Evolutionary conservation across 2,329 filamentous ascomycete species (phyloP).

Genomic region (Fusarium xylarioides): DNA sequence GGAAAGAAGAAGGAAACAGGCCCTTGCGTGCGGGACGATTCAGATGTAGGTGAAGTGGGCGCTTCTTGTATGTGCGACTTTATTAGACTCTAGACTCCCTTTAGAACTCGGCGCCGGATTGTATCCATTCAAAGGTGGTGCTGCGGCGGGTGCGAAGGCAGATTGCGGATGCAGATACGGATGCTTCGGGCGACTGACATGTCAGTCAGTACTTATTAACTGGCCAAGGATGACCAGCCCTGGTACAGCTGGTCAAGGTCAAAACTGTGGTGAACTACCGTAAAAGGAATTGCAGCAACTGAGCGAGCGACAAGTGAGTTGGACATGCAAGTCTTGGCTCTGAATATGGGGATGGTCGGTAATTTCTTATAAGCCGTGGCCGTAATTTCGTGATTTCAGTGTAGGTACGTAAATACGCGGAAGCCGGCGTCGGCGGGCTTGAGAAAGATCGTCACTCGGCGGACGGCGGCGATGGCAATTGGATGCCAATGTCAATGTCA

Average conservation of each 20-base stretch:
- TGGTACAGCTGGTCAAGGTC: constrained; percentile 24
- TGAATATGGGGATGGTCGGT: constrained; percentile 26
- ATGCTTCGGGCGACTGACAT: constrained; percentile 43
- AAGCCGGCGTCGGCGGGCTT: constrained; percentile 24
- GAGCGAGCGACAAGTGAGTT: constrained; percentile 14
- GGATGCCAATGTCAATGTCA: not conserved
- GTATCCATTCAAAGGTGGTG: constrained; percentile 42
- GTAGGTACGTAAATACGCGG: constrained; percentile 14
- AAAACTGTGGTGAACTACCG: constrained; percentile 19
- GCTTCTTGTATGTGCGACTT: constrained; percentile 38
- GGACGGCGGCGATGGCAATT: constrained; percentile 14
- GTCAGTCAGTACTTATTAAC: constrained; percentile 33
- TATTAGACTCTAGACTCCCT: constrained; percentile 39
- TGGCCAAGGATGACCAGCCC: constrained; percentile 33
- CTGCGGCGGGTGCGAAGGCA: constrained; percentile 35
- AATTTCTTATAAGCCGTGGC: constrained; percentile 17
- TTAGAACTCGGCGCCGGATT: constrained; percentile 37
- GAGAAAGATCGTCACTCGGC: constrained; percentile 26
- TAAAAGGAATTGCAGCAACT: constrained; percentile 24
- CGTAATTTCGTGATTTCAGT: constrained; percentile 6
- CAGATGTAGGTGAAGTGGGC: constrained; percentile 29
- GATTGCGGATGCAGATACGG: constrained; percentile 31
- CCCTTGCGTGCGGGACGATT: constrained; percentile 28
- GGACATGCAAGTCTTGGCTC: constrained; percentile 31
- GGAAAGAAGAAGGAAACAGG: constrained; percentile 11